phyloP scores from a whole-genome alignment of 106 monocot genomes.

The Dendrobium huoshanense region DNA sequence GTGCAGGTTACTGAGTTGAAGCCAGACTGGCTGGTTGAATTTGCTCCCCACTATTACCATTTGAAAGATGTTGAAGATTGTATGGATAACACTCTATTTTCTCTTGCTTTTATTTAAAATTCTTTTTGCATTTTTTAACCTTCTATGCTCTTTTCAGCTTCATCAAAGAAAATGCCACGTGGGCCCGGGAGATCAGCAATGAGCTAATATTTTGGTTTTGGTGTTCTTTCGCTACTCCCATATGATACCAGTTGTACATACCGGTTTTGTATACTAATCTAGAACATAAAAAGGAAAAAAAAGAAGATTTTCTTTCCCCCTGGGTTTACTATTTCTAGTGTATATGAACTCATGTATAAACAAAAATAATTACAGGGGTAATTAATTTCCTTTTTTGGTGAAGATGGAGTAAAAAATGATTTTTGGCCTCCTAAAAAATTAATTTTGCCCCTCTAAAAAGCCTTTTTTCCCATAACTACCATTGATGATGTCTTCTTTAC shows the following conservation, averaged over 20 bases:
- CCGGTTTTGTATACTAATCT: not conserved
- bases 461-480: not conserved
- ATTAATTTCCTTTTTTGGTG: no score
- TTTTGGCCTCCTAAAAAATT: no score
- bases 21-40: no score
- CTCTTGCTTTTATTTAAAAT: no score
- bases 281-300: not conserved
- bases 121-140: not conserved
- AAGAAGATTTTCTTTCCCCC: not conserved
- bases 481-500: no score
- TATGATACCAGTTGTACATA: not conserved
- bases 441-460: not conserved
- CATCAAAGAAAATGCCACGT: conserved; percentile 73
- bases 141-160: conserved; percentile 26
- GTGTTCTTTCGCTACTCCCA: no score
- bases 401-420: no score
- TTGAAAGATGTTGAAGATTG: no score
- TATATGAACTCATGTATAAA: not conserved
- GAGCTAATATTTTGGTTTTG: conserved; percentile 2
- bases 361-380: not conserved
- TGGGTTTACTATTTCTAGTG: not conserved
- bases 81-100: no score
- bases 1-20: no score
- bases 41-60: no score
- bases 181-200: conserved; percentile 34